Evolutionary conservation across 1,284 basidiomycete species (phyloP).

Genomic region (Mycosarcoma maydis): DNA sequence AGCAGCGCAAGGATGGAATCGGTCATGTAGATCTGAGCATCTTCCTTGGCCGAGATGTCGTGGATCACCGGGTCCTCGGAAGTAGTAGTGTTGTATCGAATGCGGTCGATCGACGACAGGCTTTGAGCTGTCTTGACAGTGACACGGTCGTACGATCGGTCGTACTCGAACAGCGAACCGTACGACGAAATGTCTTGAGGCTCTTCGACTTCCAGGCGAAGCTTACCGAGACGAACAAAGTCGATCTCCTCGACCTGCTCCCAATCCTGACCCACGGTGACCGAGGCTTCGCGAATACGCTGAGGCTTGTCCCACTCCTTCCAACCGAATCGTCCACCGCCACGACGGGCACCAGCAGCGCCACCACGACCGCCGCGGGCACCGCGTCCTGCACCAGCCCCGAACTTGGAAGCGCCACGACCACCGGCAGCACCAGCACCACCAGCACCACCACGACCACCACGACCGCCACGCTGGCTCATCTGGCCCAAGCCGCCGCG

Average conservation of each 20-base stretch:
- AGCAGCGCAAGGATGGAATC: constrained; percentile 95
- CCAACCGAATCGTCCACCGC: constrained; percentile 78
- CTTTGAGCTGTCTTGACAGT: constrained; percentile 86
- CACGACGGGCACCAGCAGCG: constrained; percentile 33
- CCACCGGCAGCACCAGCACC: constrained; percentile 36
- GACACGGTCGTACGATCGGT: constrained; percentile 93
- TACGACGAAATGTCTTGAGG: constrained; percentile 73
- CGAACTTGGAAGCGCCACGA: constrained; percentile 49
- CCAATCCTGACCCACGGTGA: constrained; percentile 92
- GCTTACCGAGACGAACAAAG: constrained; percentile 89
- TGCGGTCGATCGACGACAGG: constrained; percentile 89
- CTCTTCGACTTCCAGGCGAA: constrained; percentile 81
- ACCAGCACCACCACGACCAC: constrained; percentile 56
- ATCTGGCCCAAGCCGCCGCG: constrained; percentile 69
- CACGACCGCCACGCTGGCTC: constrained; percentile 62
- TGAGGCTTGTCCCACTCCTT: constrained; percentile 93
- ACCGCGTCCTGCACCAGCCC: constrained; percentile 47
- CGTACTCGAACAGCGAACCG: constrained; percentile 91
- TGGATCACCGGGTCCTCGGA: constrained; percentile 83
- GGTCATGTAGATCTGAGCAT: constrained; percentile 92
- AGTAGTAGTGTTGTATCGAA: constrained; percentile 96
- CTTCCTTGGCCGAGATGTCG: constrained; percentile 49
- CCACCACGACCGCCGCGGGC: constrained; percentile 69
- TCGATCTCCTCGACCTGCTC: constrained; percentile 95
- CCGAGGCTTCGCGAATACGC: constrained; percentile 90